Evolutionary conservation across 1,284 basidiomycete species (phyloP).

Genomic region (Schizopora paradoxa): DNA sequence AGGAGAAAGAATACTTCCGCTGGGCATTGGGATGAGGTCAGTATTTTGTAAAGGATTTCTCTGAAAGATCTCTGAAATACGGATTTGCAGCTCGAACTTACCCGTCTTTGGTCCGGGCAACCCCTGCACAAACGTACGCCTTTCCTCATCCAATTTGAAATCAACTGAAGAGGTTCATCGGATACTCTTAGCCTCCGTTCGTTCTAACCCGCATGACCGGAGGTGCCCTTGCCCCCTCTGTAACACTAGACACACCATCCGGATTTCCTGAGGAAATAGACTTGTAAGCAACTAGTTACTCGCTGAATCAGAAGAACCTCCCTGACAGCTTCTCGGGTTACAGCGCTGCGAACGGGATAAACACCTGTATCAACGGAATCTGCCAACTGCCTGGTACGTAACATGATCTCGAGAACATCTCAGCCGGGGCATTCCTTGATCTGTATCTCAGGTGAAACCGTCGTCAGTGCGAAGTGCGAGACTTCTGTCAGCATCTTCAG

Average conservation of each 20-base stretch:
- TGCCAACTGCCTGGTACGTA: constrained; percentile 24
- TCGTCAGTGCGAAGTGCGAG: constrained; percentile 23
- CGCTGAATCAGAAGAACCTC: background rate
- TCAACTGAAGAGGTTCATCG: background rate
- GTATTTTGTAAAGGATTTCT: constrained; percentile 6
- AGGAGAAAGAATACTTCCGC: constrained; percentile 24
- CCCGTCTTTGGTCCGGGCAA: constrained; percentile 1
- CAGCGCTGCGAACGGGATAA: constrained; percentile 23
- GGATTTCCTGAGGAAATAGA: constrained; percentile 23
- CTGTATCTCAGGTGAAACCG: constrained; percentile 23
- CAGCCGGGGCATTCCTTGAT: background rate
- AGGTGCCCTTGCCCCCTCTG: constrained; percentile 21
- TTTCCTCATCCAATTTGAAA: background rate
- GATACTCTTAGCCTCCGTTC: constrained; percentile 20
- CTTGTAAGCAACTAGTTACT: constrained; percentile 18
- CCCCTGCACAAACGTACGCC: background rate
- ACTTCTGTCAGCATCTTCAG: constrained; percentile 27
- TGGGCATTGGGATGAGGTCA: constrained; percentile 26
- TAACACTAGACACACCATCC: constrained; percentile 22
- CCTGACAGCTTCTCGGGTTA: background rate
- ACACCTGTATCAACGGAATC: constrained; percentile 23
- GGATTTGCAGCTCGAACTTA: background rate
- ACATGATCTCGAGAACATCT: background rate
- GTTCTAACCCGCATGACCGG: constrained; percentile 26
- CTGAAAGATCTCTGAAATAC: too few relatives aligned